phyloP scores from a whole-genome alignment of 2,329 filamentous ascomycete genomes.

The Chrysoporthe cubensis region DNA sequence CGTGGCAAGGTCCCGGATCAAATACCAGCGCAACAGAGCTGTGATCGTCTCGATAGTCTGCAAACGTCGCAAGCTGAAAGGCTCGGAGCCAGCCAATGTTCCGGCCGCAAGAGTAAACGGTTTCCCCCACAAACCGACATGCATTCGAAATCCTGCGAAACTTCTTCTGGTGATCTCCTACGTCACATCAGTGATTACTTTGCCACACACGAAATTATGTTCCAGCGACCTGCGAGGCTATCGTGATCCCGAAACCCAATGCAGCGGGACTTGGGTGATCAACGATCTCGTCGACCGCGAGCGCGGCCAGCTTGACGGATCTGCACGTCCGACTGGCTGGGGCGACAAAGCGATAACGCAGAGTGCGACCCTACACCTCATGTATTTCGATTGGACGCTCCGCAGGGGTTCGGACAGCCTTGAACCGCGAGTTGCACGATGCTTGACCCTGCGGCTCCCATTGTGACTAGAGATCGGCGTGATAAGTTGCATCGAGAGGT shows the following conservation, averaged over 20 bases:
- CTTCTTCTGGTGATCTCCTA: background rate
- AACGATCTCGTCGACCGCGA: background rate
- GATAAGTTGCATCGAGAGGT: background rate
- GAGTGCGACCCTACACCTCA: slow-evolving; percentile 17
- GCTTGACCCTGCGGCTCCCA: background rate
- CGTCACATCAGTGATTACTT: background rate
- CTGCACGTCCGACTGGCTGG: slow-evolving; percentile 25
- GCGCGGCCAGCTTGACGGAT: background rate
- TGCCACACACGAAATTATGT: background rate
- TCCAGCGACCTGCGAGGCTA: background rate
- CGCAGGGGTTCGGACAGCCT: background rate
- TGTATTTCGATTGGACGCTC: background rate
- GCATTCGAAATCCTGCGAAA: background rate
- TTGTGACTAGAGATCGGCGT: slow-evolving; percentile 15
- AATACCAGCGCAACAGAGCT: background rate
- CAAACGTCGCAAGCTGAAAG: background rate
- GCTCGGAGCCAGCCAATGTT: background rate
- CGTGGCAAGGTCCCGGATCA: background rate
- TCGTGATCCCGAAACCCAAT: background rate
- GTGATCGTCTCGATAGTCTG: background rate
- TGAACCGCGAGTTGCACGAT: background rate
- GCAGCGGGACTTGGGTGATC: slow-evolving; percentile 1
- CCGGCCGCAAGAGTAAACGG: background rate
- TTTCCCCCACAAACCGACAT: background rate
- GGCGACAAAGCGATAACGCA: slow-evolving; percentile 24